Evolutionary conservation across 495 filamentous ascomycete species (phyloP).

Genomic region (Clavariopsis aquatica): DNA sequence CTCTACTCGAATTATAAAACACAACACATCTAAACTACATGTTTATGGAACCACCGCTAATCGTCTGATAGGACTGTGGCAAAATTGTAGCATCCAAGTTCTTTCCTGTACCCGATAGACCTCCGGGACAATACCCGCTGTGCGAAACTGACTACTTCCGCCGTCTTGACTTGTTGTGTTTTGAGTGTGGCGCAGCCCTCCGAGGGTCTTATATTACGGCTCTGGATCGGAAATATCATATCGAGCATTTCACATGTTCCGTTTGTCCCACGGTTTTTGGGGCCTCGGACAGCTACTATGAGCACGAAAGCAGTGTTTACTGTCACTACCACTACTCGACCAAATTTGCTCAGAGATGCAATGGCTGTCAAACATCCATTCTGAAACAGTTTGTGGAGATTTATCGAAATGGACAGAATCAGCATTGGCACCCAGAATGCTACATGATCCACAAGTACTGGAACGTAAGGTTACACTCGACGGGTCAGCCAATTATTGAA

Average conservation of each 20-base stretch:
- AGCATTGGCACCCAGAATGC: conserved; percentile 99
- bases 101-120: conserved; percentile 91
- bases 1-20: too few species aligned
- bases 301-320: conserved; percentile 94
- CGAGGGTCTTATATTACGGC: conserved; percentile 98
- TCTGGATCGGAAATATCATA: conserved; percentile 96
- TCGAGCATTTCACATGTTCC: conserved; percentile 98
- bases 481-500: conserved; percentile 53
- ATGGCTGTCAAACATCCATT: conserved; percentile 96
- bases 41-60: conserved; percentile 5
- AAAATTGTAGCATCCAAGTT: conserved; percentile 98
- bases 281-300: conserved; percentile 97
- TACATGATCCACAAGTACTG: conserved; percentile 99
- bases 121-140: conserved; percentile 85
- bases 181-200: conserved; percentile 87
- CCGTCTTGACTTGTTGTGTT: conserved; percentile 85
- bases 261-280: conserved; percentile 97
- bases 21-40: neutral
- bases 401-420: conserved; percentile 93
- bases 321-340: conserved; percentile 99
- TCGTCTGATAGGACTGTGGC: conserved; percentile 76
- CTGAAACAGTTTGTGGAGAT: conserved; percentile 99
- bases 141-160: conserved; percentile 99
- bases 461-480: conserved; percentile 83
- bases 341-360: conserved; percentile 92